A percentile compares a stretch with the other conserved stretches of the same genome.
These are phyloP conservation scores for Daldinia concentrica DNA, from an alignment of 495 filamentous ascomycete species.

Conservation along the genomic window DNA sequence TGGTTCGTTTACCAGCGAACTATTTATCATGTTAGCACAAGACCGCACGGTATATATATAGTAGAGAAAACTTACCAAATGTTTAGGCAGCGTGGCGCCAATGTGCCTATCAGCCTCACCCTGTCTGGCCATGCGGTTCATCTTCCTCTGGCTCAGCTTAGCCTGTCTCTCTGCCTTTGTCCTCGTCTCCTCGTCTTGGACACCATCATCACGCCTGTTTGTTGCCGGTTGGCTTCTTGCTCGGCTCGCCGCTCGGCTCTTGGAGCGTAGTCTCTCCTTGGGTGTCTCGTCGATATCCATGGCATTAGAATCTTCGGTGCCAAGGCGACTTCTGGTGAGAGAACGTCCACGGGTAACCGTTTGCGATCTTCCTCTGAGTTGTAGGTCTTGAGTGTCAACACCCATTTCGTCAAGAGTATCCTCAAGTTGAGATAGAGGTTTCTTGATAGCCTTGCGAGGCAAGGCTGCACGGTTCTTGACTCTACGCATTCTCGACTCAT, in stretches of 20 bases:
- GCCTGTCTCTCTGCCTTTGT: constrained; percentile 82
- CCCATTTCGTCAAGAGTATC: constrained; percentile 83
- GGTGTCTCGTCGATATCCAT: constrained; percentile 87
- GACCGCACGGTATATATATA: neutral
- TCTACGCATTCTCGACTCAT: constrained; percentile 87
- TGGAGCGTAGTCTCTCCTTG: constrained; percentile 72
- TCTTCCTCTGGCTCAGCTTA: constrained; percentile 95
- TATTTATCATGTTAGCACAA: constrained; percentile 46
- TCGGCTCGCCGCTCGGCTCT: constrained; percentile 82
- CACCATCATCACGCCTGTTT: constrained; percentile 86
- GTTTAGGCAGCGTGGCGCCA: constrained; percentile 81
- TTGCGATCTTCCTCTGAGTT: constrained; percentile 70
- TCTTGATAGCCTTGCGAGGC: constrained; percentile 78
- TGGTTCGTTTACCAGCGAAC: constrained; percentile 46
- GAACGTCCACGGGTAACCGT: constrained; percentile 72
- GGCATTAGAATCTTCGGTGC: constrained; percentile 67
- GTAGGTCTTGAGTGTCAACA: constrained; percentile 78
- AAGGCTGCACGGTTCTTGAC: constrained; percentile 96
- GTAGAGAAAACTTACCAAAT: constrained; percentile 73
- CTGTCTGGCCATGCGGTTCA: constrained; percentile 96
- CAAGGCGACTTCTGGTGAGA: constrained; percentile 55
- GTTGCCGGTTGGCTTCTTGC: constrained; percentile 77
- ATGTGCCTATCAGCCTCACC: constrained; percentile 97
- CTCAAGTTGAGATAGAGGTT: constrained; percentile 84
- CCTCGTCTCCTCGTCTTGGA: constrained; percentile 66